phyloP scores from a whole-genome alignment of 164 flowering plant genomes.

The Dillenia turbinata region DNA sequence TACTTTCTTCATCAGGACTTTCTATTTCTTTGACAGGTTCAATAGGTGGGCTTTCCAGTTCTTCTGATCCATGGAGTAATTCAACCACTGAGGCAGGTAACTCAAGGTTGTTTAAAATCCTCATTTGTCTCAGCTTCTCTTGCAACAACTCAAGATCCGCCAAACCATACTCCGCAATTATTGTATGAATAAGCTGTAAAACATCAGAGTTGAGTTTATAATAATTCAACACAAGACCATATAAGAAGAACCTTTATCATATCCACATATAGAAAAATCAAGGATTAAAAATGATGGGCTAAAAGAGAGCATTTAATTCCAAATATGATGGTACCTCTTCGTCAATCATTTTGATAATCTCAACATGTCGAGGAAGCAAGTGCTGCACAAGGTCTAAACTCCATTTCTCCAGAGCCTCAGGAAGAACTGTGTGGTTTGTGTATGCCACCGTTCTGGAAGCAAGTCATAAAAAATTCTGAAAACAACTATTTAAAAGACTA shows the following conservation, averaged over 20 bases:
- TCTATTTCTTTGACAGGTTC: constrained; percentile 15
- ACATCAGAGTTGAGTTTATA: constrained; percentile 12
- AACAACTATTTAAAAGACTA: too few species aligned
- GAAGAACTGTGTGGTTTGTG: constrained; percentile 95
- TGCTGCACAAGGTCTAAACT: constrained; percentile 87
- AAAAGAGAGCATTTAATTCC: background rate
- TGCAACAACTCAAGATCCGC: constrained; percentile 52
- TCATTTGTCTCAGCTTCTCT: constrained; percentile 64
- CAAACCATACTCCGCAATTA: constrained; percentile 70
- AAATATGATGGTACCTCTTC: constrained; percentile 55
- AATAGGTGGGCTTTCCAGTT: constrained; percentile 15
- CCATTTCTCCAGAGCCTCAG: constrained; percentile 98
- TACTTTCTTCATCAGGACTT: constrained; percentile 12
- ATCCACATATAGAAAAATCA: too few species aligned
- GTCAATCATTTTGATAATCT: constrained; percentile 87
- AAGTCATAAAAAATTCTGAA: background rate
- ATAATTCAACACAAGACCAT: background rate
- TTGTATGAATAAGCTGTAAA: constrained; percentile 56
- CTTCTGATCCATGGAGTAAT: constrained; percentile 41
- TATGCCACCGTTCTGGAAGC: constrained; percentile 83
- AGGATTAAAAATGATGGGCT: too few species aligned
- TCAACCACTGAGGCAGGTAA: constrained; percentile 50
- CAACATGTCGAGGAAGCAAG: constrained; percentile 90
- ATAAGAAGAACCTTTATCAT: too few species aligned
- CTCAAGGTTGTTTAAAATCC: constrained; percentile 80